phyloP scores from a whole-genome alignment of 2,329 filamentous ascomycete species.

The Alternaria atra region DNA sequence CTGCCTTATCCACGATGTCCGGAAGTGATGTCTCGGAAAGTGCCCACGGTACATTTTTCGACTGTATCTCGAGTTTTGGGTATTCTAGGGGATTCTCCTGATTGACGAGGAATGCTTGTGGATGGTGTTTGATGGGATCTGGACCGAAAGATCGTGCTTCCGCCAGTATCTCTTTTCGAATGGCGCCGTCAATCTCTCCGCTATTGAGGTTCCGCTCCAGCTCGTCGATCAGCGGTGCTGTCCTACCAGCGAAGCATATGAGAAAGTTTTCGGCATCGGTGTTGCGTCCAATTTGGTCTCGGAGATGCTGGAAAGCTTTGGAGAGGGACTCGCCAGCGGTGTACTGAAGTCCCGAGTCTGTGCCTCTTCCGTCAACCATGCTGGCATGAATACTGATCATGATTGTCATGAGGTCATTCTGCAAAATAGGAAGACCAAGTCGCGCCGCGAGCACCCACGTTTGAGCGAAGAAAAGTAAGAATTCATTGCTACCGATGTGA shows the following conservation, averaged over 20 bases:
- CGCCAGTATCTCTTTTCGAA: background rate
- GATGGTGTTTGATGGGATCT: background rate
- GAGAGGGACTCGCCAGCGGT: background rate
- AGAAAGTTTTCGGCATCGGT: constrained; percentile 20
- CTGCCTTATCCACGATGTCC: background rate
- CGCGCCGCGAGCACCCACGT: constrained; percentile 18
- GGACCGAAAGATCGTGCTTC: background rate
- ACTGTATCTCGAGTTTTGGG: background rate
- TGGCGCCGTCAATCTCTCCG: background rate
- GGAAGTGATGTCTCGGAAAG: background rate
- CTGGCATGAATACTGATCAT: constrained; percentile 10
- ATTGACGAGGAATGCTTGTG: background rate
- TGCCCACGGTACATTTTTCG: background rate
- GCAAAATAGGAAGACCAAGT: constrained; percentile 6
- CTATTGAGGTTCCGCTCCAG: background rate
- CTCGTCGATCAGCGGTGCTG: background rate
- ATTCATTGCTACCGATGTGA: background rate
- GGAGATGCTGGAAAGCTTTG: background rate
- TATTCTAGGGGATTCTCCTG: background rate
- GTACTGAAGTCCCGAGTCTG: background rate
- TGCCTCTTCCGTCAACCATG: background rate
- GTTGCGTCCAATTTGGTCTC: background rate
- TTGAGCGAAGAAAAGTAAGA: constrained; percentile 14
- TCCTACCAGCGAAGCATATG: constrained; percentile 11
- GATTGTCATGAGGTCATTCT: constrained; percentile 9